Evolutionary conservation across 2,329 filamentous ascomycete species (phyloP).

Genomic region (Fusarium multiceps): DNA sequence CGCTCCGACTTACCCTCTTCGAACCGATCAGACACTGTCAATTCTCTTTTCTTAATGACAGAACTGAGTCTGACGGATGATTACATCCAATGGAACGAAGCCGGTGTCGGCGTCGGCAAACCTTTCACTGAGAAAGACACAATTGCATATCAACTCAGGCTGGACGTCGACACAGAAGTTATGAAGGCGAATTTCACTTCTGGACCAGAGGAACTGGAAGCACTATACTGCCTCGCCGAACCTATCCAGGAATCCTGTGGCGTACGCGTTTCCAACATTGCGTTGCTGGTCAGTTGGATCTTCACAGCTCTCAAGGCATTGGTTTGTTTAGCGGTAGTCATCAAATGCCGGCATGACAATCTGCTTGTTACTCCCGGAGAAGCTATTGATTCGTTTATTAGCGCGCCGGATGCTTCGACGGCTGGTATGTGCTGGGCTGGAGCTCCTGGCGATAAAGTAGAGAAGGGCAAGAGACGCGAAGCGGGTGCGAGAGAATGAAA

Average conservation of each 20-base stretch:
- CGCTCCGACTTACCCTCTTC: background rate
- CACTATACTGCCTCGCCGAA: background rate
- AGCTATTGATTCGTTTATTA: background rate
- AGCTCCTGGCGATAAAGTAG: rapidly evolving
- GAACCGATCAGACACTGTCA: rapidly evolving
- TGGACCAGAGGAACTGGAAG: background rate
- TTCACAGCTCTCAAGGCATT: rapidly evolving
- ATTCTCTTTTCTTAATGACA: background rate
- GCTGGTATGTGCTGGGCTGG: background rate
- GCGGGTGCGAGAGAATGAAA: background rate
- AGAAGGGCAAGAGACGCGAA: background rate
- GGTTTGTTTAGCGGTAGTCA: background rate
- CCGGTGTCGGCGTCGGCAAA: background rate
- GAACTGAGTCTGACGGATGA: background rate
- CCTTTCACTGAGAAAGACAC: background rate
- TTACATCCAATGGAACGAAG: background rate
- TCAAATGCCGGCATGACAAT: background rate
- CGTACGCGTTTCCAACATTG: background rate
- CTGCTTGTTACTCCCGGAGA: background rate
- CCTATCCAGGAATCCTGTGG: background rate
- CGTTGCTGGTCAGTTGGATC: background rate
- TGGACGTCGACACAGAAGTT: rapidly evolving
- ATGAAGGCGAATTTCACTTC: background rate
- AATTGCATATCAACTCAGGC: background rate
- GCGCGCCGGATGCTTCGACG: background rate